Base-by-base conservation (phyloP, 2,329 filamentous ascomycete genomes). In the Paramyrothecium roridum region DNA sequence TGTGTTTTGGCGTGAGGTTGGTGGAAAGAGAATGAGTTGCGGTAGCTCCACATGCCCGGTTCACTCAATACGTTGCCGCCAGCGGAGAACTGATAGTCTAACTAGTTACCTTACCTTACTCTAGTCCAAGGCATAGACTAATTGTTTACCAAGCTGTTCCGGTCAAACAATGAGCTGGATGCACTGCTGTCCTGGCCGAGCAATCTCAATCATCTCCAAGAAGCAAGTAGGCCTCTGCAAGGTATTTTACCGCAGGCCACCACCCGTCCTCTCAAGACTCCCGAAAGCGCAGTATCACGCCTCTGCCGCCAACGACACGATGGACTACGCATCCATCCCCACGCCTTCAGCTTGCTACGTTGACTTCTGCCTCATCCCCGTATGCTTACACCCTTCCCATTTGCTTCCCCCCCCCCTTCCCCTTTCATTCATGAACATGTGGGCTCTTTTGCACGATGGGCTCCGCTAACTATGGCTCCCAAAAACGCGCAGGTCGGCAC, bases 321-420 rank as follows among this genome's bases (percentile, higher is more conserved):
- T 76, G 70, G 74, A 80, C 61, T 84, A 83, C 70, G 66, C 71
- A 26, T 70, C 69, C 45, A 67, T 86, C 53, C 64, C 80, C 30
- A 93, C 91, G 1, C 93, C 93, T 3, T 77, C 83, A 54, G 77
- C 85, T 55, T 96, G 91, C 74, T 91, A 88, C 54, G 93, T 89
- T 56, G 93, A 97, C 75, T 96, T 97, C 71, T 97, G 93, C 72
- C 80, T 97, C 61, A 88, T 97, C 58, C 93, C 93, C 2, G 87
- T 90, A 67, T 57, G 83, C 75, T 34, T 34, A n/a, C 45, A 48
- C 52, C 48, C 40, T 17, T 49, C 51, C 30, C 47, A 17, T 22
- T 22, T 30, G 26, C 22, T 21, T 49, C 52, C 34, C 48, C 30
- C 16, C 46, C 50, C 37, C 12, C 45, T 26, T n/a, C 20, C 17